Percentiles rank a stretch among this genome's conserved stretches.
These are phyloP conservation scores for Phialocephala subalpina DNA, from an alignment of 2,329 filamentous ascomycete genomes.

Conservation along the genomic window DNA sequence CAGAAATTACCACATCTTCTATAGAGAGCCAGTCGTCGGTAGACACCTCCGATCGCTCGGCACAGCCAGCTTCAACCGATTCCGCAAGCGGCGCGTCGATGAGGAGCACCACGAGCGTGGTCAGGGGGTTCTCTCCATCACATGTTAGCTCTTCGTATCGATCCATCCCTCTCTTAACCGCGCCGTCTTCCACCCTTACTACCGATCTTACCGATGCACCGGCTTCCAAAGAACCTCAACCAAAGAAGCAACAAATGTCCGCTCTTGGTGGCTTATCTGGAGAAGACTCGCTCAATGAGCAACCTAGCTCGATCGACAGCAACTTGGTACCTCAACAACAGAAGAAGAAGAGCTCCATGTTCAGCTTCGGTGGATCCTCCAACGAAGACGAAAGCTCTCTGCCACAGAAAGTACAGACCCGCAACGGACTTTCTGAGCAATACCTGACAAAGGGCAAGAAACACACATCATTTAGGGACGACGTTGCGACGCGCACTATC, in stretches of 20 bases:
- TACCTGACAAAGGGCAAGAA: slow-evolving; percentile 63
- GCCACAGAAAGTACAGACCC: slow-evolving; percentile 52
- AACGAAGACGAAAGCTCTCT: slow-evolving; percentile 85
- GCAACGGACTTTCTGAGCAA: slow-evolving; percentile 58
- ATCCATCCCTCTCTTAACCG: slow-evolving; percentile 47
- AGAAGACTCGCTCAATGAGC: slow-evolving; percentile 46
- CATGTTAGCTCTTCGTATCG: slow-evolving; percentile 74
- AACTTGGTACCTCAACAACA: slow-evolving; percentile 30
- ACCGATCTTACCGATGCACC: slow-evolving; percentile 57
- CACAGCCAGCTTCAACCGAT: slow-evolving; percentile 49
- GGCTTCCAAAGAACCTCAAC: slow-evolving; percentile 67
- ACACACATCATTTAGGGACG: slow-evolving; percentile 82
- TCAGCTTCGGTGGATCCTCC: slow-evolving; percentile 81
- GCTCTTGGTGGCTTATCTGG: slow-evolving; percentile 51
- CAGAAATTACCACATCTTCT: slow-evolving; percentile 63
- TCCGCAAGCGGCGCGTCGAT: slow-evolving; percentile 44
- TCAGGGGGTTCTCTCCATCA: slow-evolving; percentile 86
- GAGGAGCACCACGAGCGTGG: slow-evolving; percentile 64
- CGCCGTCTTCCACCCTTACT: slow-evolving; percentile 53
- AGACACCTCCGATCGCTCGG: slow-evolving; percentile 39
- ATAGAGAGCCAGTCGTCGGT: slow-evolving; percentile 37
- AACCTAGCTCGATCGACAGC: slow-evolving; percentile 39
- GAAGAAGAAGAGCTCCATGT: slow-evolving; percentile 67
- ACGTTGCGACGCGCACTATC: slow-evolving; percentile 74
- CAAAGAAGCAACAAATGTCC: slow-evolving; percentile 64